phyloP scores from a whole-genome alignment of 169 alveolate genomes.

The Babesia caballi region DNA sequence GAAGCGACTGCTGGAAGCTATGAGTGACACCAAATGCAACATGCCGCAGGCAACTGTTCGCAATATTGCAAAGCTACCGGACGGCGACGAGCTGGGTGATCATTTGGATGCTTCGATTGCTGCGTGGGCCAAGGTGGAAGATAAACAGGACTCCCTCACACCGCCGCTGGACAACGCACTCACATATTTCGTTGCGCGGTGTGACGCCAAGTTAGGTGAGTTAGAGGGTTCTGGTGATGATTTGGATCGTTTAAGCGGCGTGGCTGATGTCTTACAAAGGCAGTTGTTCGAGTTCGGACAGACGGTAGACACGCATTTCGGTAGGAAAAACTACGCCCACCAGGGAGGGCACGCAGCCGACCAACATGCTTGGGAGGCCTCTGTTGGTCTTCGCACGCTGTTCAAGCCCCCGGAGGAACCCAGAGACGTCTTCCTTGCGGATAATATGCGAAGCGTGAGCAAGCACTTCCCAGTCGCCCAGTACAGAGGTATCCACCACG shows the following conservation, averaged over 20 bases:
- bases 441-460: not conserved
- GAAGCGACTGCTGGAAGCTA: not conserved
- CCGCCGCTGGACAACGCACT: not conserved
- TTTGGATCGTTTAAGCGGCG: not conserved
- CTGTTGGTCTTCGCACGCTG: constrained; percentile 16
- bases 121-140: not conserved
- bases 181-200: not conserved
- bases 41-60: not conserved
- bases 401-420: constrained; percentile 43
- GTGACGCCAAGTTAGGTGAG: not conserved
- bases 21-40: not conserved
- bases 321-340: not conserved
- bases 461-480: not conserved
- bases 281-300: not conserved
- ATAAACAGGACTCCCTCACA: not conserved
- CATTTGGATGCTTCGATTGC: not conserved
- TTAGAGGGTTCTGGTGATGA: not conserved
- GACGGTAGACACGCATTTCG: not conserved
- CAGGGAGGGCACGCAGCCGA: not conserved
- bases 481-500: not conserved
- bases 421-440: constrained; percentile 20
- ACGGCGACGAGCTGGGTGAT: not conserved
- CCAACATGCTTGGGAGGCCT: constrained; percentile 31
- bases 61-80: not conserved
- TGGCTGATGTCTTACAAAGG: not conserved